These are phyloP conservation scores for Acanthamoeba quina DNA, from an alignment of 208 protist genomes.

Conservation along the genomic window DNA sequence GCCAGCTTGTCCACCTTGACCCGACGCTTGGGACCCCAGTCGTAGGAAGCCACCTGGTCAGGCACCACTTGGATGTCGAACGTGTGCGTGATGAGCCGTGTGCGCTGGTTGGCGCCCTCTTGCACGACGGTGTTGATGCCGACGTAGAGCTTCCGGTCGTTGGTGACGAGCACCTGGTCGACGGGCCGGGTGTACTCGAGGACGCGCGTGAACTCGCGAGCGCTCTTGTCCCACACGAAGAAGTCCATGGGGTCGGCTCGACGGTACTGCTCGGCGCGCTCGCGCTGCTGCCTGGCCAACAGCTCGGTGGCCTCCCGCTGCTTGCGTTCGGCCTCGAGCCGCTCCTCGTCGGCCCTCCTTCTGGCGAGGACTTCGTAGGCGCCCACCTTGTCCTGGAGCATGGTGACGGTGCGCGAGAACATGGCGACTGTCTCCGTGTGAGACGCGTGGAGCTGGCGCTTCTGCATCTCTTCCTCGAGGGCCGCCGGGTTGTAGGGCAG, in stretches of 20 bases:
- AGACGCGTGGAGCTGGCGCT: background rate
- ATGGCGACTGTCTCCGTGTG: background rate
- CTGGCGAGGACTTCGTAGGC: background rate
- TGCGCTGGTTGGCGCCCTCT: background rate
- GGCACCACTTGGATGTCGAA: background rate
- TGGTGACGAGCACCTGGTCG: background rate
- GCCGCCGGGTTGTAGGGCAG: background rate
- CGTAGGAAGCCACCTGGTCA: background rate
- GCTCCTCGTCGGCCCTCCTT: background rate
- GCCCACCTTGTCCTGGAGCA: background rate
- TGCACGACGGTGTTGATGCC: background rate
- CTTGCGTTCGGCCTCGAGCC: background rate
- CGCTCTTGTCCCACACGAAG: background rate
- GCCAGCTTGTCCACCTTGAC: constrained; percentile 17
- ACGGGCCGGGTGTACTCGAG: constrained; percentile 1
- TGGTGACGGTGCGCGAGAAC: background rate
- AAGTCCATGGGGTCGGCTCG: constrained; percentile 20
- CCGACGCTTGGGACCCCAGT: background rate
- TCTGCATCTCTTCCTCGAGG: background rate
- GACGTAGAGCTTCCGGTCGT: background rate
- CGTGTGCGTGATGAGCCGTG: background rate
- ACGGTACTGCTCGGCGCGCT: background rate
- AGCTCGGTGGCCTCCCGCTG: background rate
- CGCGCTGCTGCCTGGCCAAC: background rate
- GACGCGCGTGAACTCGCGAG: background rate